Conservation (phyloP, 1,284 basidiomycete genomes). For the Sanguinoderma infundibulare region DNA sequence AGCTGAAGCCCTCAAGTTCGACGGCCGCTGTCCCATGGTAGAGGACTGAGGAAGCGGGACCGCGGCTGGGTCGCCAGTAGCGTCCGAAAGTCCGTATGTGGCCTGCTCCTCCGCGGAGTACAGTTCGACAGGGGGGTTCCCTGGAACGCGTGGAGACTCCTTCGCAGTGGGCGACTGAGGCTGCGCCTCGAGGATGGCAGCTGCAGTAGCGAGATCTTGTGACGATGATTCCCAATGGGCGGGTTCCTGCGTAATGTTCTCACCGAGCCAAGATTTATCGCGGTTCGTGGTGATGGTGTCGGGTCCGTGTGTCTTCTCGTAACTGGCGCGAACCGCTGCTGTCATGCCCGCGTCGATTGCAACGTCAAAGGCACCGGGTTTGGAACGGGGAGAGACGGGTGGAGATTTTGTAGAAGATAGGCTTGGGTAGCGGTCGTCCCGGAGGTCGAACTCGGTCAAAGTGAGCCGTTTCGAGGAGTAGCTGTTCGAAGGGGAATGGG, state of each 20-base stretch:
- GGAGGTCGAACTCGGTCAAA: constrained; percentile 59
- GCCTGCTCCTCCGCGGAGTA: constrained; percentile 18
- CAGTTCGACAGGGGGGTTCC: constrained; percentile 20
- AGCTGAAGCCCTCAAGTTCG: constrained; percentile 24
- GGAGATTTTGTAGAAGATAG: constrained; percentile 32
- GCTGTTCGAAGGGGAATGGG: constrained; percentile 37
- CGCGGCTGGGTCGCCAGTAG: constrained; percentile 8
- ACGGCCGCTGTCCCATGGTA: constrained; percentile 36
- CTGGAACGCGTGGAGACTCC: constrained; percentile 24
- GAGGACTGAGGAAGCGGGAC: constrained; percentile 21
- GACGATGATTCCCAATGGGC: constrained; percentile 18
- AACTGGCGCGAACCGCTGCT: constrained; percentile 30
- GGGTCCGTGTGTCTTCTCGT: constrained; percentile 20
- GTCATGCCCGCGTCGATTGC: constrained; percentile 26
- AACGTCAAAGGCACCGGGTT: constrained; percentile 12
- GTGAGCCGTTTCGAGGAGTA: constrained; percentile 56
- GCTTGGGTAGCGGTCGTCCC: constrained; percentile 64
- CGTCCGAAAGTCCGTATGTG: constrained; percentile 21
- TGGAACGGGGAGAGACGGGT: constrained; percentile 8
- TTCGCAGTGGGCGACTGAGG: constrained; percentile 12
- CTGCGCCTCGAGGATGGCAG: constrained; percentile 25
- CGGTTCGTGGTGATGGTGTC: constrained; percentile 13
- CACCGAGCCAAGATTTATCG: constrained; percentile 28
- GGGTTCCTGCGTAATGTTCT: constrained; percentile 32
- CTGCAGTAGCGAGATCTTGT: constrained; percentile 15